Evolutionary conservation across 2,329 filamentous ascomycete genomes (phyloP).

Genomic region (Sporothrix brasiliensis): DNA sequence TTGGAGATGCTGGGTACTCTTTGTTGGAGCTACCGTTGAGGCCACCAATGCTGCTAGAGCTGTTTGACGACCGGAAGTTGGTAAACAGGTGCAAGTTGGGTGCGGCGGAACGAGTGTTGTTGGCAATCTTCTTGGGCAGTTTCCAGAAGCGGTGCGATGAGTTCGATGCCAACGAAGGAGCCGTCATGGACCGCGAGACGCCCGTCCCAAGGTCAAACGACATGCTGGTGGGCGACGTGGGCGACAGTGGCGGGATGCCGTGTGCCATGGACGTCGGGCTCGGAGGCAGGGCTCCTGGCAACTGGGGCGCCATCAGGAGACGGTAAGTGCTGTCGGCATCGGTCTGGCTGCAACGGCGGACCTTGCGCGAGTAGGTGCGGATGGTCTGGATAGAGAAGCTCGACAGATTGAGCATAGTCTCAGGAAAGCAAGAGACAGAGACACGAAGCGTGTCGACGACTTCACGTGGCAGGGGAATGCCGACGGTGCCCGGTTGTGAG

Average conservation of each 20-base stretch:
- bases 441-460: constrained; percentile 58
- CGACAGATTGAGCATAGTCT: constrained; percentile 60
- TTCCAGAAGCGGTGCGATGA: constrained; percentile 35
- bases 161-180: not conserved
- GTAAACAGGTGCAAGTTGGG: constrained; percentile 21
- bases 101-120: constrained; percentile 9
- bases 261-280: not conserved
- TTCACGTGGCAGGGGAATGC: constrained; percentile 55
- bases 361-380: constrained; percentile 57
- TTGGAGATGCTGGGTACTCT: constrained; percentile 1
- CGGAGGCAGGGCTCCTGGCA: not conserved
- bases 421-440: constrained; percentile 60
- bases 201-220: constrained; percentile 17
- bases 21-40: not conserved
- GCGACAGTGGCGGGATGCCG: constrained; percentile 42
- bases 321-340: constrained; percentile 36
- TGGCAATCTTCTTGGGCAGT: constrained; percentile 31
- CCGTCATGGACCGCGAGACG: not conserved
- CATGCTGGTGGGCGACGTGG: constrained; percentile 25
- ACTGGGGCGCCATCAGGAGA: constrained; percentile 27
- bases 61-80: not conserved
- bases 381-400: constrained; percentile 62
- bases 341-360: constrained; percentile 47
- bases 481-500: constrained; percentile 26
- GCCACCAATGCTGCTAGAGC: not conserved